Evolutionary conservation across 306 rosid species (phyloP).

Genomic region (Ammopiptanthus mongolicus): DNA sequence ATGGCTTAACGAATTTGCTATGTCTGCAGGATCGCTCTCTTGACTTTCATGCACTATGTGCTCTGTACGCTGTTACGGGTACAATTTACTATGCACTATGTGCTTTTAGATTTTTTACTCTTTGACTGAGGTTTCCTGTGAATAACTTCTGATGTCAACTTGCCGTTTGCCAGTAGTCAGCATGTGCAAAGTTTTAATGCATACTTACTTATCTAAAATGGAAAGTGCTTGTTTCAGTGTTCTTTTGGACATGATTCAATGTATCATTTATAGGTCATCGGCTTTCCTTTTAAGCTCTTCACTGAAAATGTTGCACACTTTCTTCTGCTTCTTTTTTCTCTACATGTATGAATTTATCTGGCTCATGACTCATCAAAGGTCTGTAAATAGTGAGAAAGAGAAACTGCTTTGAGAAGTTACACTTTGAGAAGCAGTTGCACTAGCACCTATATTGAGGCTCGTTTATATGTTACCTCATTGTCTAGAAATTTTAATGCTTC

Average conservation of each 20-base stretch:
- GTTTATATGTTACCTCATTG: not conserved
- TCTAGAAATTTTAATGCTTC: not conserved
- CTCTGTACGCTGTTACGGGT: conserved; percentile 84
- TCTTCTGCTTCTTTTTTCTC: not conserved
- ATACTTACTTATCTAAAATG: not conserved
- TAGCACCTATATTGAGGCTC: not conserved
- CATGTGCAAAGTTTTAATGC: not conserved
- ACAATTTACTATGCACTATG: conserved; percentile 15
- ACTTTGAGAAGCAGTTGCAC: not conserved
- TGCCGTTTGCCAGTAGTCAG: not conserved
- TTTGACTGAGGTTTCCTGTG: not conserved
- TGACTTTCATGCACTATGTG: conserved; percentile 63
- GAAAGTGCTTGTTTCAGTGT: not conserved
- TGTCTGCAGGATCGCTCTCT: conserved; percentile 80
- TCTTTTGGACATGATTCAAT: not conserved
- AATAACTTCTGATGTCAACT: not conserved
- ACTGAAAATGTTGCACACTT: not conserved
- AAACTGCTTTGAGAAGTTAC: not conserved
- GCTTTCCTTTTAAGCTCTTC: not conserved
- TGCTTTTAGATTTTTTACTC: not conserved
- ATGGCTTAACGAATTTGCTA: conserved; percentile 10
- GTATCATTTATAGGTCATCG: not conserved
- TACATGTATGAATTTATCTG: not conserved
- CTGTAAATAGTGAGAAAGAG: conserved; percentile 3
- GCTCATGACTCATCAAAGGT: not conserved